Evolutionary conservation across 2,329 filamentous ascomycete genomes (phyloP), one percentile per base, ranked within the genome.

Genomic region (Kalaharituber pfeilii): DNA sequence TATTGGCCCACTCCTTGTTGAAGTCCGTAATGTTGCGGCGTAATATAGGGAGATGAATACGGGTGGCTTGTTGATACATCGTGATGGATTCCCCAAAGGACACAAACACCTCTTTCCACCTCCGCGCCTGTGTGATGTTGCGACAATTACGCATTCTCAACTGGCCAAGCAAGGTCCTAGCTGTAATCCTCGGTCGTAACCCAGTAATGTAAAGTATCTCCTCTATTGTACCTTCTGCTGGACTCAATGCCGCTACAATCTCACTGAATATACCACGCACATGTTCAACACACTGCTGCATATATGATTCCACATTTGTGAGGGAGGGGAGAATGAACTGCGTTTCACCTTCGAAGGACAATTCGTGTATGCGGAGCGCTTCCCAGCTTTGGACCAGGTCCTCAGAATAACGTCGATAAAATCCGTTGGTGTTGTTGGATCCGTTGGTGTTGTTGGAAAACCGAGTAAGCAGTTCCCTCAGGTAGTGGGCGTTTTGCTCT

Each of bases 1-100:
- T n/a, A 53, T 79, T 79, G 2, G 2, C 30, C 0, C 75, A 55
- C 53, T 77, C 75, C 5, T 60, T 65, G 0, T 68, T 39, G 0
- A 77, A 57, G 1, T 70, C 68, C 2, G 2, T 3, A 3, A 36
- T 2, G 18, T 36, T 18, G 13, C 30, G 3, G 2, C 6, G 30
- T 2, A 13, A 18, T 18, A 18, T 36, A 36, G 30, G 13, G 2
- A 13, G 30, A 36, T 36, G 18, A 13, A 36, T 36, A 2, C 30
- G 30, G 18, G 3, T 2, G 6, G 30, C 30, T 36, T 18, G 30
- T 18, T 36, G 30, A 6, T 36, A 36, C 6, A 36, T 13, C 2
- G 30, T 36, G 18, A 36, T 18, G 6, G 30, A 36, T 36, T 3
- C 18, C 30, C 30, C 30, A 18, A 36, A 36, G 13, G 30, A 36